Percentiles rank a stretch among this genome's conserved stretches.
These are phyloP conservation scores for Candida vartiovaarae DNA, from an alignment of 805 yeast genomes.

Conservation along the genomic window DNA sequence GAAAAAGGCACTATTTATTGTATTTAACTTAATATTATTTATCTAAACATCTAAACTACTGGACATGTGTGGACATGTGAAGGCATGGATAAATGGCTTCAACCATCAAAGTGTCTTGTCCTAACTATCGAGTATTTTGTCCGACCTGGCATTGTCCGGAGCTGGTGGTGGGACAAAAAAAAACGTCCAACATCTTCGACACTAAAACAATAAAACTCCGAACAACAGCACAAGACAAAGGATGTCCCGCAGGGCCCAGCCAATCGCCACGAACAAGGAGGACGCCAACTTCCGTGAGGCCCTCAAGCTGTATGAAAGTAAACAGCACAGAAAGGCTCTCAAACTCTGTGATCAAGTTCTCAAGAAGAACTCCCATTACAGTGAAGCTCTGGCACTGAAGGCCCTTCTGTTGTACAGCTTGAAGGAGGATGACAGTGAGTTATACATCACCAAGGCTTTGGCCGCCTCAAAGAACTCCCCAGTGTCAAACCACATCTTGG, in stretches of 20 bases:
- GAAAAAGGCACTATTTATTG: background rate
- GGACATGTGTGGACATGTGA: too few species aligned
- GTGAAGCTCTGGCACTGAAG: conserved; percentile 79
- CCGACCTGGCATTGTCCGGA: too few species aligned
- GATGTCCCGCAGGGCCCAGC: conserved; percentile 9
- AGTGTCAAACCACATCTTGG: conserved; percentile 78
- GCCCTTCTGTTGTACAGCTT: conserved; percentile 60
- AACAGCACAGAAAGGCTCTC: conserved; percentile 82
- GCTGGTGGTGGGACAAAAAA: too few species aligned
- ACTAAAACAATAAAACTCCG: too few species aligned
- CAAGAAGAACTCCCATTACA: conserved; percentile 68
- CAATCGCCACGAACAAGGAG: conserved; percentile 44
- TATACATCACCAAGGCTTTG: conserved; percentile 54
- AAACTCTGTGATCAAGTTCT: conserved; percentile 67
- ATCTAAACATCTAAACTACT: background rate
- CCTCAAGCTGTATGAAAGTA: conserved; percentile 70
- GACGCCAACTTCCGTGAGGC: conserved; percentile 76
- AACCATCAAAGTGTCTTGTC: too few species aligned
- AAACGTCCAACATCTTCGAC: too few species aligned
- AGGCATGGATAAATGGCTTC: too few species aligned
- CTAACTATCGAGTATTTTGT: too few species aligned
- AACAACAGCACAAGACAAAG: too few species aligned
- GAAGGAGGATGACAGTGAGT: conserved; percentile 58
- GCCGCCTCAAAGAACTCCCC: conserved; percentile 54
- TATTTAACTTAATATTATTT: background rate